Conservation (phyloP, 192 early-diverging fungal genomes). For the Mortierella claussenii region DNA sequence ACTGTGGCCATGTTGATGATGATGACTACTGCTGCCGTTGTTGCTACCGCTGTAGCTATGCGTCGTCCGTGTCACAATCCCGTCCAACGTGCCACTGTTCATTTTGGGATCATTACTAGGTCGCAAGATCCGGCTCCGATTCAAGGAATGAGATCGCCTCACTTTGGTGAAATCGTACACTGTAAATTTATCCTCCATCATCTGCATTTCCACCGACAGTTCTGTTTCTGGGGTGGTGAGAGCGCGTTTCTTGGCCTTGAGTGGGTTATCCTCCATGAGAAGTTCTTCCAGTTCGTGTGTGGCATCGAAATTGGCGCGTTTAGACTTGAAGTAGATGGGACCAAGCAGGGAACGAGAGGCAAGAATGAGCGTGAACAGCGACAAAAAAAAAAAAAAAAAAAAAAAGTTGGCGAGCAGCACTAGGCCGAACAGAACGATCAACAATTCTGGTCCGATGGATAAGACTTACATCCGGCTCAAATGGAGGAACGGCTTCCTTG, state of each 20-base stretch:
- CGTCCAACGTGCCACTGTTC: constrained; percentile 42
- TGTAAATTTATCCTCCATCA: constrained; percentile 85
- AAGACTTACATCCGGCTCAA: constrained; percentile 82
- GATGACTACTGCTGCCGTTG: too few species aligned
- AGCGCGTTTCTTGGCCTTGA: constrained; percentile 77
- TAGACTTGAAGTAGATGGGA: too few species aligned
- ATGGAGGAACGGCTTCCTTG: constrained; percentile 81
- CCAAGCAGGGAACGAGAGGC: too few species aligned
- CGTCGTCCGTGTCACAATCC: constrained; percentile 14
- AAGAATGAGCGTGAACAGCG: too few species aligned
- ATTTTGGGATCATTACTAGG: constrained; percentile 29
- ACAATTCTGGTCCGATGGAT: neutral
- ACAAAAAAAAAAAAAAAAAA: neutral
- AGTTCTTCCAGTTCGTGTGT: constrained; percentile 97
- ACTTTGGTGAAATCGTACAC: constrained; percentile 80
- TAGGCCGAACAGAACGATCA: neutral
- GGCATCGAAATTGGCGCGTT: constrained; percentile 94
- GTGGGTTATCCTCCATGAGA: constrained; percentile 95
- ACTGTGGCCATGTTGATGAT: too few species aligned
- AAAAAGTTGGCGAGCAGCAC: neutral
- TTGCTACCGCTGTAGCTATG: too few species aligned
- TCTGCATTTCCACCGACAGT: constrained; percentile 69
- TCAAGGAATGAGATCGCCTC: constrained; percentile 34
- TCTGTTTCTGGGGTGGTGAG: constrained; percentile 56
- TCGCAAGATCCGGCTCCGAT: constrained; percentile 25